Evolutionary conservation across 345 rosid species (phyloP).

Genomic region (Eucalyptus regnans): DNA sequence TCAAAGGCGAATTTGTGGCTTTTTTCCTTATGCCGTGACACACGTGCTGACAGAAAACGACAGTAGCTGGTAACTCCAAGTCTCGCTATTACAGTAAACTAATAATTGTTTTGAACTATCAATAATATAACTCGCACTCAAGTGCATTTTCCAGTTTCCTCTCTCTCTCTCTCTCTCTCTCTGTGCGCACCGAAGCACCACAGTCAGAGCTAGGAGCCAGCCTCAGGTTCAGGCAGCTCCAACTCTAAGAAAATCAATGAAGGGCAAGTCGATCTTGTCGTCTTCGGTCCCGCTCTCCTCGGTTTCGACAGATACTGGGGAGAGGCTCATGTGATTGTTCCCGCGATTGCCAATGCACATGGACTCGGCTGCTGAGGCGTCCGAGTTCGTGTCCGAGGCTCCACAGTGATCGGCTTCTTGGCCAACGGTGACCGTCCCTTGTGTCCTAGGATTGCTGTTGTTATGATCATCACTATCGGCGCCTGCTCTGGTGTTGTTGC

Average conservation of each 20-base stretch:
- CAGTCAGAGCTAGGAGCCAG: not conserved
- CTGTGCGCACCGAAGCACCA: not conserved
- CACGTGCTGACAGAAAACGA: not conserved
- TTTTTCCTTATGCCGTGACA: not conserved
- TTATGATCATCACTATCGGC: not conserved
- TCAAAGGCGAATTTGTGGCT: not conserved
- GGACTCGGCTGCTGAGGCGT: slow-evolving; percentile 32
- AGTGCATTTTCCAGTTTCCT: not conserved
- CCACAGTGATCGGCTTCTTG: slow-evolving; percentile 12
- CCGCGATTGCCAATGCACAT: not conserved
- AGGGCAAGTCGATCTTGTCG: slow-evolving; percentile 11
- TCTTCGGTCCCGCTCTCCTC: not conserved
- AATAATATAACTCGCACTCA: not conserved
- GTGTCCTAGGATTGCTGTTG: not conserved
- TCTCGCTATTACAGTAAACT: not conserved
- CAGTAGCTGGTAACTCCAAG: not conserved
- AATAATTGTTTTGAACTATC: not conserved
- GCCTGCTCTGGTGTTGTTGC: not conserved
- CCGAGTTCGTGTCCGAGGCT: slow-evolving; percentile 49
- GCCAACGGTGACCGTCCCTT: not conserved
- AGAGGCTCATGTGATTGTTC: slow-evolving; percentile 1
- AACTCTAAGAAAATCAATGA: slow-evolving; percentile 66
- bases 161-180: not conserved
- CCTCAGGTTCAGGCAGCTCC: slow-evolving; percentile 14
- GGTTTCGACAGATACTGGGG: not conserved